Evolutionary conservation across 2,329 filamentous ascomycete genomes (phyloP), one percentile per base, ranked within the genome.

Genomic region (Ophiocordyceps camponoti-leonardi): DNA sequence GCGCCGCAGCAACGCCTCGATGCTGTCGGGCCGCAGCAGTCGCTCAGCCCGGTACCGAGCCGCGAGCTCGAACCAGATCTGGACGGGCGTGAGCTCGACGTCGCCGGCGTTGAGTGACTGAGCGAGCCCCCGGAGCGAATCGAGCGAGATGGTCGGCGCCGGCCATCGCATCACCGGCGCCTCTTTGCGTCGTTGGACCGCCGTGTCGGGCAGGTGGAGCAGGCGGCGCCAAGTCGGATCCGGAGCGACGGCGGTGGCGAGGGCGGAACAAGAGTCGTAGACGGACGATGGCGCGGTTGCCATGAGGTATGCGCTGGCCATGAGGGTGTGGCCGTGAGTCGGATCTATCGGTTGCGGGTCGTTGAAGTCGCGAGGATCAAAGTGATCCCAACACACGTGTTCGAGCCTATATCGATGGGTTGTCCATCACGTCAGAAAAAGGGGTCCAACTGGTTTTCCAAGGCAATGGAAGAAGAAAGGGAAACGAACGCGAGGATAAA

Each of bases 1-100:
- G 51, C 66, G 68, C 6, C 54, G 48, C 53, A 63, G 61, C 43
- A 74, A 56, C 23, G 45, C 44, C 11, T 61, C 62, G 39, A 72
- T 51, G 33, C 61, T 54, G 20, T 52, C 53, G 0, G 46, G 46
- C 42, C 61, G 53, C 44, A 68, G 53, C n/a, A 71, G 56, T 16
- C 60, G 45, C 12, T 51, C 60, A n/a, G 58, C 49, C 20, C 66
- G 63, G 50, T 67, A 72, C 35, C 59, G 53, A 4, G 49, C 54
- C 22, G 63, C 64, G 23, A 74, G 62, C 60, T 74, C 71, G 54
- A 74, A 75, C 71, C 70, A 74, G 1, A 66, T 69, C 56, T 74
- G 71, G 23, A 74, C 66, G 16, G 71, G 71, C 26, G 70, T 65
- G 37, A 73, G 53, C 53, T 73, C 70, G 18, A 55, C 46, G 44